These are phyloP conservation scores for Cardamine chenopodiifolia DNA, from an alignment of 345 rosid species.

Conservation along the genomic window DNA sequence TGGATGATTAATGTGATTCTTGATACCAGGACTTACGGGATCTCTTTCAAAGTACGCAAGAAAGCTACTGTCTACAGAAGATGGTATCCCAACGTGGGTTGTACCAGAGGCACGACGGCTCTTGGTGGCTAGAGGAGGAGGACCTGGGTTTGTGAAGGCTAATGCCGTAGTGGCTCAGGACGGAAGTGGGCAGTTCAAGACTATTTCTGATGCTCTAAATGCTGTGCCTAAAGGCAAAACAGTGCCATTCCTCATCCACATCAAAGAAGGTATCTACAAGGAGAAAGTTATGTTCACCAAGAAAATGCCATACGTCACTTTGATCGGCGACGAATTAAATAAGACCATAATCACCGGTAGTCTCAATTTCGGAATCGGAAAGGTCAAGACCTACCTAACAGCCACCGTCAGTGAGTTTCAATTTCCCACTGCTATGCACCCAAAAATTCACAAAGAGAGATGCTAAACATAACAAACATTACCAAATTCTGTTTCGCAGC, in stretches of 20 bases:
- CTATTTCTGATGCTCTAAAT: constrained; percentile 58
- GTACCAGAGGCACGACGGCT: constrained; percentile 42
- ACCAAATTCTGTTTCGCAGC: constrained; percentile 42
- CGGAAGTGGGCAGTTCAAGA: constrained; percentile 67
- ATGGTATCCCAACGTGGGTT: constrained; percentile 58
- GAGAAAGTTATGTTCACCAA: constrained; percentile 53
- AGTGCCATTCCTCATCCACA: constrained; percentile 55
- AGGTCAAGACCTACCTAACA: constrained; percentile 52
- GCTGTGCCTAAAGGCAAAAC: constrained; percentile 47
- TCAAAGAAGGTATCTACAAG: constrained; percentile 69
- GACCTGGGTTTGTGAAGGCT: constrained; percentile 41
- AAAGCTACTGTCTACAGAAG: constrained; percentile 43
- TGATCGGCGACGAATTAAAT: constrained; percentile 74
- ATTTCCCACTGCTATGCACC: background rate
- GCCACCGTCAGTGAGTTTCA: constrained; percentile 59
- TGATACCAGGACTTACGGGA: constrained; percentile 24
- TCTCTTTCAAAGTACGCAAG: constrained; percentile 33
- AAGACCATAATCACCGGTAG: constrained; percentile 69
- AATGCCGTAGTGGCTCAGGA: constrained; percentile 67
- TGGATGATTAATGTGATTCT: constrained; percentile 2
- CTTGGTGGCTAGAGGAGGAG: constrained; percentile 36
- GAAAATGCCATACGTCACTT: constrained; percentile 45
- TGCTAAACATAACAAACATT: background rate
- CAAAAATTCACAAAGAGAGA: background rate
- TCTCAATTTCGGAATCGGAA: constrained; percentile 51